A percentile compares a stretch with the other conserved stretches of the same genome.
Evolutionary conservation across 139 green algal genomes (phyloP).

Genomic region (Bryopsis sp.): DNA sequence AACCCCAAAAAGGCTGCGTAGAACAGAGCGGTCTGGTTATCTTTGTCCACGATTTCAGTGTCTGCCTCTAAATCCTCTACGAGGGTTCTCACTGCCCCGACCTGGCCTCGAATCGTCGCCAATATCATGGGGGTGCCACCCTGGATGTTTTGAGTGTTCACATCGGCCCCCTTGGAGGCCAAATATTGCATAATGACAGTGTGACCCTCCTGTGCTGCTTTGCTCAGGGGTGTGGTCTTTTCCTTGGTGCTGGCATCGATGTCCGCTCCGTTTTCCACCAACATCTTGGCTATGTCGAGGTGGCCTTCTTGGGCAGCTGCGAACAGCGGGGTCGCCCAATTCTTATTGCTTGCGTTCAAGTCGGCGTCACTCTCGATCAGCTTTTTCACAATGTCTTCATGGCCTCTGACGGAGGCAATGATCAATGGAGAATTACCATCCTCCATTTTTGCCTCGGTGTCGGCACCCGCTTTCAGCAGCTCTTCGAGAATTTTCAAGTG

Average conservation of each 20-base stretch:
- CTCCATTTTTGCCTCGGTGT: neutral
- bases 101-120: neutral
- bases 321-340: slow-evolving; percentile 5
- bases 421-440: slow-evolving; percentile 4
- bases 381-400: neutral
- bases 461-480: slow-evolving; percentile 23
- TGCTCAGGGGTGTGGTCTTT: neutral
- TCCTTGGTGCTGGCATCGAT: neutral
- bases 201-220: slow-evolving; percentile 3
- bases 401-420: neutral
- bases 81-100: neutral
- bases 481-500: slow-evolving; percentile 25
- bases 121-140: slow-evolving; percentile 11
- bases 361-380: neutral
- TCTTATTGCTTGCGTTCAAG: neutral
- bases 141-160: neutral
- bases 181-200: neutral
- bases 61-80: neutral
- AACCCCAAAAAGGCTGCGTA: slow-evolving; percentile 5
- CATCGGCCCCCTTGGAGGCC: neutral
- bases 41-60: neutral
- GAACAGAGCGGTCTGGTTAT: slow-evolving; percentile 6
- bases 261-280: neutral
- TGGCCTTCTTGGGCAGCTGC: neutral
- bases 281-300: neutral